A percentile compares a stretch with the other conserved stretches of the same genome.
phyloP scores from a whole-genome alignment of 2,329 filamentous ascomycete genomes.

The Colletotrichum sp. region DNA sequence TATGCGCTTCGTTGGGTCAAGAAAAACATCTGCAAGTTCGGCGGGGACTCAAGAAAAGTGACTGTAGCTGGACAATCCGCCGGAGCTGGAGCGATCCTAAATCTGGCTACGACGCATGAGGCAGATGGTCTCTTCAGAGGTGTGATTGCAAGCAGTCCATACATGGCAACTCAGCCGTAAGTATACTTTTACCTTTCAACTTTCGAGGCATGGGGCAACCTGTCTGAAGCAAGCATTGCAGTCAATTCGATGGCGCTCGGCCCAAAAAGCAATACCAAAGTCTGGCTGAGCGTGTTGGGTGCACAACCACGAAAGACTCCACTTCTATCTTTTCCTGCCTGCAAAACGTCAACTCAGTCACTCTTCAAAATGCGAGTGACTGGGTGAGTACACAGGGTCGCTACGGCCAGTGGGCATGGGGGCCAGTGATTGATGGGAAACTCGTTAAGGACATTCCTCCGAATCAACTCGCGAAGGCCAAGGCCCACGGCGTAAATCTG shows the following conservation, averaged over 20 bases:
- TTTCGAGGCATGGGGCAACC: not conserved
- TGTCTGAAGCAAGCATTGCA: not conserved
- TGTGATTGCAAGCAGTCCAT: slow-evolving; percentile 4
- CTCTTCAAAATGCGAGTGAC: slow-evolving; percentile 8
- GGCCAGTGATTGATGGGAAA: not conserved
- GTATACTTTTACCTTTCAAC: not conserved
- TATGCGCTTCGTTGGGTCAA: slow-evolving; percentile 21
- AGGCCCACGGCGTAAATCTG: not conserved
- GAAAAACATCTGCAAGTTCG: slow-evolving; percentile 21
- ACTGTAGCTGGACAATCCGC: slow-evolving; percentile 4
- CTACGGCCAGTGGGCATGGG: slow-evolving; percentile 10
- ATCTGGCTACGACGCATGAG: not conserved
- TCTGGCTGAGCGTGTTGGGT: slow-evolving; percentile 2
- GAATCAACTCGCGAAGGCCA: not conserved
- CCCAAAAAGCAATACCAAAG: not conserved
- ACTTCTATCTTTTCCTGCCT: not conserved
- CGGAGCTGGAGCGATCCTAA: not conserved
- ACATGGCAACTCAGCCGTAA: slow-evolving; percentile 1
- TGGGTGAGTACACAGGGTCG: slow-evolving; percentile 5
- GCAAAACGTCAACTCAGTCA: not conserved
- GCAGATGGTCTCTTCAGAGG: not conserved
- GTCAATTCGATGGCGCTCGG: not conserved
- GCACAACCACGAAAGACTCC: not conserved
- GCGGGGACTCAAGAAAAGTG: slow-evolving; percentile 11
- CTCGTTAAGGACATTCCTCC: not conserved